Evolutionary conservation across 345 rosid species (phyloP).

Genomic region (Eucalyptus shirleyi): DNA sequence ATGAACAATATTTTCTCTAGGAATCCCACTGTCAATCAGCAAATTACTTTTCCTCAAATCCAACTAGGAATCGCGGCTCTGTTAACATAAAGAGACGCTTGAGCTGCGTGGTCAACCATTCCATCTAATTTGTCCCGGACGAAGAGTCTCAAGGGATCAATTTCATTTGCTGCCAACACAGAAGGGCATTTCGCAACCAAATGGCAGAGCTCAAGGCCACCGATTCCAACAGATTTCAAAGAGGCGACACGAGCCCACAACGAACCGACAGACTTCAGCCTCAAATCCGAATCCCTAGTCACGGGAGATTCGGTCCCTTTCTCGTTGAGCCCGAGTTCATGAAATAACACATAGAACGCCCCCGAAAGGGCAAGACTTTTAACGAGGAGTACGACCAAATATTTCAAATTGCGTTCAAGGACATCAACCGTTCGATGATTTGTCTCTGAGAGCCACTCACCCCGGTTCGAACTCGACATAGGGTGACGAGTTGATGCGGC

Average conservation of each 20-base stretch:
- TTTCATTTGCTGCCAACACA: slow-evolving; percentile 39
- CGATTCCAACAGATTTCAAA: slow-evolving; percentile 37
- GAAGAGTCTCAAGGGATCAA: slow-evolving; percentile 27
- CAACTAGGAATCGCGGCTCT: slow-evolving; percentile 34
- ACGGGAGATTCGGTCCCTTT: slow-evolving; percentile 22
- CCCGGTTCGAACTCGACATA: background rate
- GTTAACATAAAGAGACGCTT: slow-evolving; percentile 25
- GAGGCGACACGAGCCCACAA: slow-evolving; percentile 19
- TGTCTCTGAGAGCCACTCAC: background rate
- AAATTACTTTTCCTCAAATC: slow-evolving; percentile 17
- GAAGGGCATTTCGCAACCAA: slow-evolving; percentile 35
- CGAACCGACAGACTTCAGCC: slow-evolving; percentile 14
- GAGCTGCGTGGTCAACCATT: slow-evolving; percentile 30
- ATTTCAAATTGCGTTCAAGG: background rate
- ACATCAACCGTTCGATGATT: accelerated
- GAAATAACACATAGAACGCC: slow-evolving; percentile 20
- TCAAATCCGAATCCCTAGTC: slow-evolving; percentile 23
- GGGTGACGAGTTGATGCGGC: background rate
- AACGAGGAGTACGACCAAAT: background rate
- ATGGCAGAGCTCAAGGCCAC: slow-evolving; percentile 26
- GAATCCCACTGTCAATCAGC: background rate
- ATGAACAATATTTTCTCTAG: no score
- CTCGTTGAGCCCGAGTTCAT: background rate
- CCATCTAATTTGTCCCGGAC: slow-evolving; percentile 28
- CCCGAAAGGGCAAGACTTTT: background rate